phyloP scores from a whole-genome alignment of 805 yeast genomes.

The Monosporozyma yasuniensis region DNA sequence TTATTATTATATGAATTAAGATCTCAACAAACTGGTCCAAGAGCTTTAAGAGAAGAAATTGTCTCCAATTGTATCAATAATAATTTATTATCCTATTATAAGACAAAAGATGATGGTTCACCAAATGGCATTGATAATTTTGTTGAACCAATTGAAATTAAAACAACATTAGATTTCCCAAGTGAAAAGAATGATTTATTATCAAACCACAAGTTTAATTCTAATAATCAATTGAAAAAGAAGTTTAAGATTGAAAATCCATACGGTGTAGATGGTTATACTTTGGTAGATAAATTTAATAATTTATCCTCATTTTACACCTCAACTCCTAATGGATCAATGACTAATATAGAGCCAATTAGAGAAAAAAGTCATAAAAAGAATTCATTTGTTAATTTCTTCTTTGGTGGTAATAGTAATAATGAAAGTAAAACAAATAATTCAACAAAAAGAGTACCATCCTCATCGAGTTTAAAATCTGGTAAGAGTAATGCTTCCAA shows the following conservation, averaged over 20 bases:
- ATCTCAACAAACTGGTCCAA: slow-evolving; percentile 39
- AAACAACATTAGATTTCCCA: slow-evolving; percentile 24
- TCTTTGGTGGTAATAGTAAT: neutral
- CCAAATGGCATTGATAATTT: slow-evolving; percentile 11
- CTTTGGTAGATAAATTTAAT: slow-evolving; percentile 8
- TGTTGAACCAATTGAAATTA: slow-evolving; percentile 21
- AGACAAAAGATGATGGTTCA: slow-evolving; percentile 28
- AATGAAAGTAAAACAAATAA: neutral
- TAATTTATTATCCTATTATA: slow-evolving; percentile 49
- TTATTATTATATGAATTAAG: slow-evolving; percentile 56
- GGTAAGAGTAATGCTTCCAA: neutral
- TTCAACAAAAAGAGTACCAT: neutral
- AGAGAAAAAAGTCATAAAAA: neutral
- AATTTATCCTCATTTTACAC: neutral
- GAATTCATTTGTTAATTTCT: slow-evolving; percentile 1
- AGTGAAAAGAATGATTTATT: slow-evolving; percentile 9
- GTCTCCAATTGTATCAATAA: slow-evolving; percentile 45
- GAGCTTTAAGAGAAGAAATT: slow-evolving; percentile 55
- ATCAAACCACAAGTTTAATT: neutral
- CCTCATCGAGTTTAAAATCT: neutral
- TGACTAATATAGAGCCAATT: neutral
- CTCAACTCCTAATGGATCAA: neutral
- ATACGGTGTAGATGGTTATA: slow-evolving; percentile 27
- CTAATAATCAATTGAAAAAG: slow-evolving; percentile 7
- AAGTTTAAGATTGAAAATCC: slow-evolving; percentile 22